Base-by-base conservation (phyloP, 192 early-diverging fungal genomes). In the Linnemannia exigua region DNA sequence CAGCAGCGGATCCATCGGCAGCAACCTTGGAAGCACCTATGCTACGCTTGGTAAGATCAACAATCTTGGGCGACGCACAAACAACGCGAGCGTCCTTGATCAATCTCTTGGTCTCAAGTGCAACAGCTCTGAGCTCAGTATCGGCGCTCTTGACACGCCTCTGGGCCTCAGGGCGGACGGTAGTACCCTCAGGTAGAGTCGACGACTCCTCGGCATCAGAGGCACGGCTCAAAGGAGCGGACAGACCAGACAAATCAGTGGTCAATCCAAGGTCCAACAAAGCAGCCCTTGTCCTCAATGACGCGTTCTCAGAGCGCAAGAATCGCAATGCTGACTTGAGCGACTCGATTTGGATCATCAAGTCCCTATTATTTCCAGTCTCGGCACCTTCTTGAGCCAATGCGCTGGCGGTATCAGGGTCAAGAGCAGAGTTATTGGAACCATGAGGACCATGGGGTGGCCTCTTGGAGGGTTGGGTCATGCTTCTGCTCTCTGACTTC, bases 221-320 rank as follows among this genome's bases (percentile, higher is more conserved):
- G 17, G 52, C 38, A 20, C 74, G 47, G 28, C 58, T 37, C 33
- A 85, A 46, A 14, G 84, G 89, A 41, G 51, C 76, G 20, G 77
- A 70, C 70, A 91, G 74, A 38, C 67, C 81, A 35, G 87, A 81
- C 44, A 86, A 38, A 31, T 76, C 81, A 1, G 70, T 22, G 7
- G 81, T 78, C 36, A 90, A 54, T 37, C 89, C 78, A 14, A 92
- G 79, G 25, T 81, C 82, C 52, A 77, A 48, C 79, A 92, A 73
- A 1, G 92, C 82, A 28, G 91, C 91, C 31, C 88, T 84, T 11
- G 92, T 91, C 74, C 96, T 96, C 79, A 98, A 78, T 14, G 94
- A 92, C 33, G 94, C 91, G 87, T 97, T 97, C 82, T 98, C 97
- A 68, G 91, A 89, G 41, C 96, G 94, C 77, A 97, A 68, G 79